A percentile compares a stretch with the other conserved stretches of the same genome.
Conservation (phyloP, 2,329 filamentous ascomycete species). For the Penicillium sp. region DNA sequence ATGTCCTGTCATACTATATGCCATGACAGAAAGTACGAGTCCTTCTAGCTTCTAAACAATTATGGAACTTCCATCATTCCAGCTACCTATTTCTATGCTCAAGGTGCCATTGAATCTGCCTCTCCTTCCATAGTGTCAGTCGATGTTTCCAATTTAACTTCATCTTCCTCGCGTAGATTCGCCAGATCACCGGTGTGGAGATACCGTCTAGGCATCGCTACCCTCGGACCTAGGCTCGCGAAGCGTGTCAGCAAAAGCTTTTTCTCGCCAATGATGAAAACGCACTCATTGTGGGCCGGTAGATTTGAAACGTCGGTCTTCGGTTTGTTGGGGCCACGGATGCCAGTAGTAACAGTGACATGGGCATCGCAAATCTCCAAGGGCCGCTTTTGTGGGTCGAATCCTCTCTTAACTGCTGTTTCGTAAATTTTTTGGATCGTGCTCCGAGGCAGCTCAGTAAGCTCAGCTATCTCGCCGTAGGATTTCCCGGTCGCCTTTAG, state of each 20-base stretch:
- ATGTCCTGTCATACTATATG: neutral
- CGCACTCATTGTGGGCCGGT: neutral
- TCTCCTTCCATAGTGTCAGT: neutral
- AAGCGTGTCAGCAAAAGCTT: neutral
- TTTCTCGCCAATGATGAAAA: neutral
- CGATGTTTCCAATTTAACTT: neutral
- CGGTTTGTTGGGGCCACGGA: neutral
- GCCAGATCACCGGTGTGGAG: neutral
- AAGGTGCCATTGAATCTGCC: neutral
- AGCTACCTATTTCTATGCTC: neutral
- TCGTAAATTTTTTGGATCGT: neutral
- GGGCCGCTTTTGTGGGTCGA: neutral
- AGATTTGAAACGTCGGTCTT: neutral
- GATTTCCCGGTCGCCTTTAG: neutral
- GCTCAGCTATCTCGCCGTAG: neutral
- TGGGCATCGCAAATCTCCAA: neutral
- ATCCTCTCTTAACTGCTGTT: neutral
- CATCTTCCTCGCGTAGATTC: neutral
- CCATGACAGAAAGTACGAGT: neutral
- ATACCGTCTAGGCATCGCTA: neutral
- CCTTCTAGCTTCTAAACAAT: neutral
- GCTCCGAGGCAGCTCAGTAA: neutral
- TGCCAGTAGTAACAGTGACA: neutral
- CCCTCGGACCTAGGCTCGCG: neutral
- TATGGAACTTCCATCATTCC: too few relatives aligned